Conservation (phyloP, 2,329 filamentous ascomycete species). For the Aspergillus ibericus region DNA sequence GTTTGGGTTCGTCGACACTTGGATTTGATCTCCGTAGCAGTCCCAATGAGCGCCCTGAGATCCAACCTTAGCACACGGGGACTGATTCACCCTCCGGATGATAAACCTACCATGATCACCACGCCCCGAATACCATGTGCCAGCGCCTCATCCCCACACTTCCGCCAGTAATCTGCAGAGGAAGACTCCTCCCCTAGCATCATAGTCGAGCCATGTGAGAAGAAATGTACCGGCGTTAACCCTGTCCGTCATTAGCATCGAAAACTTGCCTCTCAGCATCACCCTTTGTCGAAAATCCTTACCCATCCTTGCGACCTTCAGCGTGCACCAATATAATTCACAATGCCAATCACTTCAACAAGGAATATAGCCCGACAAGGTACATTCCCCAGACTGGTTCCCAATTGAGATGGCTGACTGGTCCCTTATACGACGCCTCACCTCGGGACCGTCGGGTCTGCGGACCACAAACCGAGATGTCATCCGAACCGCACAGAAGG, state of each 20-base stretch:
- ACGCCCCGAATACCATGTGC: constrained; percentile 61
- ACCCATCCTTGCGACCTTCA: neutral
- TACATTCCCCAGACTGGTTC: neutral
- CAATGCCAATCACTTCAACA: neutral
- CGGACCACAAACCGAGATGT: neutral
- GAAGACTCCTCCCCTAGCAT: constrained; percentile 66
- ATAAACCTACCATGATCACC: constrained; percentile 60
- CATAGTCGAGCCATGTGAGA: constrained; percentile 71
- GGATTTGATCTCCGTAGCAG: constrained; percentile 54
- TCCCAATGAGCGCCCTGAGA: constrained; percentile 65
- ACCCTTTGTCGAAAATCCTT: neutral
- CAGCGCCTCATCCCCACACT: constrained; percentile 63
- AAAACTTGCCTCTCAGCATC: neutral
- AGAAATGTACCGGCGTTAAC: constrained; percentile 62
- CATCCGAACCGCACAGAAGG: neutral
- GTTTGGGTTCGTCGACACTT: constrained; percentile 61
- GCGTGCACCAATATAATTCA: neutral
- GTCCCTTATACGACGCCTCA: neutral
- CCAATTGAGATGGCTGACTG: neutral
- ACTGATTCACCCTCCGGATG: too few species aligned
- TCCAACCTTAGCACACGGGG: neutral
- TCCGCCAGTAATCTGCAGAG: constrained; percentile 66
- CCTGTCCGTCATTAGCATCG: constrained; percentile 8
- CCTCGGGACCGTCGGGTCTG: neutral
- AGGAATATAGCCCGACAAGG: neutral